Conservation (phyloP, 1,284 basidiomycete genomes). For the Schizophyllum amplum region DNA sequence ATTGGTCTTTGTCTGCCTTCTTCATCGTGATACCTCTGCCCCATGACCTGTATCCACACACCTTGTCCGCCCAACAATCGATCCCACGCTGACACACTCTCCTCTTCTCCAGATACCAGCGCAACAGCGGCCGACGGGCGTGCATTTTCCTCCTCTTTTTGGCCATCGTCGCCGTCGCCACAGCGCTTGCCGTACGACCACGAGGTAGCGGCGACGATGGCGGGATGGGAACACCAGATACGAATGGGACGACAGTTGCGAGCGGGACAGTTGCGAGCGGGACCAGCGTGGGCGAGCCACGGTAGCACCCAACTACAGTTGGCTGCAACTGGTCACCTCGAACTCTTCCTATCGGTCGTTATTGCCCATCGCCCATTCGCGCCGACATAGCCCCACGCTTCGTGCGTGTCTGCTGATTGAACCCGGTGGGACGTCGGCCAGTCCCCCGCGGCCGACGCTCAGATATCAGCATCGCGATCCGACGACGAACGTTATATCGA, state of each 20-base stretch:
- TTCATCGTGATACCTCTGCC: not conserved
- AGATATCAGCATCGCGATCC: too few species aligned
- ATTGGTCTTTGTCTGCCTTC: not conserved
- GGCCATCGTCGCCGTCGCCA: constrained; percentile 78
- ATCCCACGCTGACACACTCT: not conserved
- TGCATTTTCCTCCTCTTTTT: constrained; percentile 90
- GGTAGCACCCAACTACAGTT: not conserved
- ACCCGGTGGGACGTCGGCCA: too few species aligned
- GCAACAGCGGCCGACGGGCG: constrained; percentile 83
- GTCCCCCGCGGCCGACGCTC: too few species aligned
- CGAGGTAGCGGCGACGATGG: constrained; percentile 48
- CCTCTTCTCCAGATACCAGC: constrained; percentile 67
- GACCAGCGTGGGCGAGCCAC: not conserved
- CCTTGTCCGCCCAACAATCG: not conserved
- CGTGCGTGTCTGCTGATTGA: too few species aligned
- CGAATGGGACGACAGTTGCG: too few species aligned
- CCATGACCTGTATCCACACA: not conserved
- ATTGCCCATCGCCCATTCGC: too few species aligned
- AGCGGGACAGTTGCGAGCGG: not conserved
- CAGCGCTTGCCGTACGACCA: constrained; percentile 61
- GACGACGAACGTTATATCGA: too few species aligned
- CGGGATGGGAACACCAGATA: too few species aligned
- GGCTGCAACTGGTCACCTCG: too few species aligned
- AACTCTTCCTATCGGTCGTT: too few species aligned
- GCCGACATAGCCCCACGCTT: too few species aligned